Percentiles rank a stretch among this genome's conserved stretches.
Conservation (phyloP, 2,329 filamentous ascomycete genomes). For the Penicillium sp. region DNA sequence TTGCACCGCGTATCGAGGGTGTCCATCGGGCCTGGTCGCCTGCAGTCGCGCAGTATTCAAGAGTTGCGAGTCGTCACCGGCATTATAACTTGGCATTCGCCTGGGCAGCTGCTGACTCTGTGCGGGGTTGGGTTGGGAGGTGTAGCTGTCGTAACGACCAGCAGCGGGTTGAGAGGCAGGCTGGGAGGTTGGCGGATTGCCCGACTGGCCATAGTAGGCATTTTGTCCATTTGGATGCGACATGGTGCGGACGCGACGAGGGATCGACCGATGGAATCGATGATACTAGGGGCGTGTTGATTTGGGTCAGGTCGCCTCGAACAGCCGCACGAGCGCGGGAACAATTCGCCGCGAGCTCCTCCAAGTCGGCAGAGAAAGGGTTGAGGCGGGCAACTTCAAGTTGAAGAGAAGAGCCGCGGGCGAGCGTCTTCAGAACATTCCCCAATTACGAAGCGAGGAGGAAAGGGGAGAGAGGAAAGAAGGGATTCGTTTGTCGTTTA, state of each 20-base stretch:
- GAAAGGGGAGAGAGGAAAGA: background rate
- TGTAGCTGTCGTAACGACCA: conserved; percentile 46
- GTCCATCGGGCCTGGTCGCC: conserved; percentile 38
- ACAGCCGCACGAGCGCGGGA: background rate
- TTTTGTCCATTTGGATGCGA: conserved; percentile 59
- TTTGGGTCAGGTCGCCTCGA: background rate
- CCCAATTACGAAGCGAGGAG: background rate
- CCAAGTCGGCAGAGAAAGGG: background rate
- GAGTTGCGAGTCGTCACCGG: conserved; percentile 70
- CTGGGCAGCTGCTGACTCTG: conserved; percentile 48
- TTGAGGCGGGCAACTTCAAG: too few species aligned
- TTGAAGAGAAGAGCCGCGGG: too few species aligned
- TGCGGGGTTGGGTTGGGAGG: conserved; percentile 45
- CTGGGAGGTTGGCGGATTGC: conserved; percentile 37
- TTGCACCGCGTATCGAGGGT: conserved; percentile 40
- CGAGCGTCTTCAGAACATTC: background rate
- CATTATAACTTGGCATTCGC: conserved; percentile 74
- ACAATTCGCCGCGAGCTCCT: background rate
- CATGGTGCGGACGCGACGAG: conserved; percentile 43
- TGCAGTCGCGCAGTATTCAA: conserved; percentile 39
- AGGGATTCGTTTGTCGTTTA: background rate
- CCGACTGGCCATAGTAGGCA: conserved; percentile 48
- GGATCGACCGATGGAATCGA: background rate
- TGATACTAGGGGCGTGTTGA: background rate
- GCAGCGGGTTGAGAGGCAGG: conserved; percentile 34